A percentile compares a stretch with the other conserved stretches of the same genome.
Conservation (phyloP, 73 alveolate genomes). For the Paramecium pentaurelia region DNA sequence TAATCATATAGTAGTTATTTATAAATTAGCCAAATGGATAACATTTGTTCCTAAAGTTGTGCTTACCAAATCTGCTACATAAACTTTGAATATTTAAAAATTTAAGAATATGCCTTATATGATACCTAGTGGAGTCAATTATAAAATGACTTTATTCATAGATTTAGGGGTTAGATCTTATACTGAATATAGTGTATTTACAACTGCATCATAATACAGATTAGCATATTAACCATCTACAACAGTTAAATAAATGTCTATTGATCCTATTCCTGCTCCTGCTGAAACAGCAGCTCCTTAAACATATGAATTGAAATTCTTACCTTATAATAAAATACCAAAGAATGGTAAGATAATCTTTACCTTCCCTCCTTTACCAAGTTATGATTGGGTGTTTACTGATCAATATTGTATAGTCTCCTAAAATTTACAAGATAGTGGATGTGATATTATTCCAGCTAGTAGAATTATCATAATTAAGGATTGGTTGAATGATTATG, state of each 20-base stretch:
- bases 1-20: conserved; percentile 14
- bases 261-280: conserved; percentile 23
- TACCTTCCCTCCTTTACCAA: not conserved
- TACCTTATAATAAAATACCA: conserved; percentile 53
- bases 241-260: not conserved
- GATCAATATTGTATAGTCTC: conserved; percentile 25
- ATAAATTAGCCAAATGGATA: conserved; percentile 46
- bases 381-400: conserved; percentile 41
- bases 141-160: not conserved
- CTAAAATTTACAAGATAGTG: not conserved
- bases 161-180: not conserved
- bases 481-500: conserved; percentile 52
- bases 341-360: conserved; percentile 38
- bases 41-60: not conserved
- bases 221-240: not conserved
- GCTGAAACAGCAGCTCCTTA: not conserved
- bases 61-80: not conserved
- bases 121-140: conserved; percentile 54
- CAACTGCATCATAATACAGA: not conserved
- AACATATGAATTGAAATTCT: conserved; percentile 14
- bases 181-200: not conserved
- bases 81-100: conserved; percentile 17
- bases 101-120: conserved; percentile 52
- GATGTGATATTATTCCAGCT: conserved; percentile 37
- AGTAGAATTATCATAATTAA: conserved; percentile 21